These are phyloP conservation scores for Penicillium sp. DNA, from an alignment of 2,329 filamentous ascomycete genomes.

Conservation along the genomic window DNA sequence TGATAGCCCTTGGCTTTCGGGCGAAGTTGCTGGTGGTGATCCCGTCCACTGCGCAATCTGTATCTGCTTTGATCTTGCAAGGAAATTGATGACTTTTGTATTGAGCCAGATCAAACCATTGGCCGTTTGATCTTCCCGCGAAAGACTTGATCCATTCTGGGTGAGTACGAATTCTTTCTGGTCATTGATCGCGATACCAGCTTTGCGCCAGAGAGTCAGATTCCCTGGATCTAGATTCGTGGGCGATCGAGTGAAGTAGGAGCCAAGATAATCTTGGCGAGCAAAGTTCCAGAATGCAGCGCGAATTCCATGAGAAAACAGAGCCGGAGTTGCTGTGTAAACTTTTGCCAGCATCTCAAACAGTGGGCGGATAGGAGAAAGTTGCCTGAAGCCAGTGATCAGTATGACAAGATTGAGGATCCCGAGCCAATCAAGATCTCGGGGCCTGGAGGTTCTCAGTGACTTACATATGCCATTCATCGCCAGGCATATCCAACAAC, in stretches of 20 bases:
- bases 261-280: slow-evolving; percentile 62
- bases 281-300: slow-evolving; percentile 68
- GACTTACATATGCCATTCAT: slow-evolving; percentile 56
- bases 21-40: slow-evolving; percentile 38
- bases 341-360: slow-evolving; percentile 50
- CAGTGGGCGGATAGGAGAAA: slow-evolving; percentile 61
- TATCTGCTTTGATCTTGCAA: slow-evolving; percentile 59
- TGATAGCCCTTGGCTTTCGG: slow-evolving; percentile 24
- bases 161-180: slow-evolving; percentile 45
- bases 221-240: slow-evolving; percentile 62
- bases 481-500: slow-evolving; percentile 61
- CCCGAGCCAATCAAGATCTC: no score
- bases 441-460: no score
- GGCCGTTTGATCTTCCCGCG: slow-evolving; percentile 61
- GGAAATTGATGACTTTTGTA: slow-evolving; percentile 64
- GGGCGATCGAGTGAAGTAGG: slow-evolving; percentile 60
- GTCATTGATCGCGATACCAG: slow-evolving; percentile 58
- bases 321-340: slow-evolving; percentile 14
- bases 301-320: slow-evolving; percentile 53
- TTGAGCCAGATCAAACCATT: slow-evolving; percentile 65
- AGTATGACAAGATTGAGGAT: background rate
- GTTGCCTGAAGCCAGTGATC: slow-evolving; percentile 46
- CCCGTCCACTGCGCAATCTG: slow-evolving; percentile 38
- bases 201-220: slow-evolving; percentile 60
- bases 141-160: slow-evolving; percentile 39